phyloP scores from a whole-genome alignment of 2,329 filamentous ascomycete genomes.

The Didymella keratinophila region DNA sequence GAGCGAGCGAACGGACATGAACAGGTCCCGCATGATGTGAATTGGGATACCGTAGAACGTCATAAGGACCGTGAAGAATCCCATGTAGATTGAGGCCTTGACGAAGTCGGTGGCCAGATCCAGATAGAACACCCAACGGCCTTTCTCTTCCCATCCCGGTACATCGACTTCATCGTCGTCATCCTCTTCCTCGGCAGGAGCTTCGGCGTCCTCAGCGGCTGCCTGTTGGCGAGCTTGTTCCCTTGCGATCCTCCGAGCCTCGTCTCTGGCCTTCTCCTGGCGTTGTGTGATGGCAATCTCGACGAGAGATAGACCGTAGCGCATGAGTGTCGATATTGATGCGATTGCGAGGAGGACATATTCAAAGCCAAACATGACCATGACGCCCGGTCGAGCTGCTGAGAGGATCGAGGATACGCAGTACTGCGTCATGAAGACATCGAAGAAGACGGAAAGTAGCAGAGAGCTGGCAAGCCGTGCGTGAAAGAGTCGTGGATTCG shows the following conservation, averaged over 20 bases:
- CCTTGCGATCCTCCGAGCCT: slow-evolving; percentile 50
- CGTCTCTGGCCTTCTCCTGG: slow-evolving; percentile 72
- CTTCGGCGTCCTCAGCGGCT: slow-evolving; percentile 50
- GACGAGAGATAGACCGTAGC: slow-evolving; percentile 79
- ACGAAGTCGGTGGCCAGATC: slow-evolving; percentile 89
- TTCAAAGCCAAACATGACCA: slow-evolving; percentile 99
- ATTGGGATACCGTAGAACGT: slow-evolving; percentile 95
- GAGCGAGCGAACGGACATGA: slow-evolving; percentile 92
- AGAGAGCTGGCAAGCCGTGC: slow-evolving; percentile 80
- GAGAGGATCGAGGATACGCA: slow-evolving; percentile 83
- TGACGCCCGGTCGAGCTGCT: slow-evolving; percentile 94
- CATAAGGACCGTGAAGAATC: slow-evolving; percentile 92
- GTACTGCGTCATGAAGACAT: slow-evolving; percentile 81
- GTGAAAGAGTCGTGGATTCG: slow-evolving; percentile 89
- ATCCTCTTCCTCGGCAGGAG: slow-evolving; percentile 63
- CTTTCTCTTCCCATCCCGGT: slow-evolving; percentile 95
- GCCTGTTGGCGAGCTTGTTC: slow-evolving; percentile 74
- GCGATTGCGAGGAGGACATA: slow-evolving; percentile 86
- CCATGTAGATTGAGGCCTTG: slow-evolving; percentile 86
- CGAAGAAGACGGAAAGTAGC: slow-evolving; percentile 78
- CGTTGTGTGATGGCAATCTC: slow-evolving; percentile 78
- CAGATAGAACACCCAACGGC: slow-evolving; percentile 87
- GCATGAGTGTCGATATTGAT: slow-evolving; percentile 78
- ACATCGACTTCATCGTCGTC: slow-evolving; percentile 94
- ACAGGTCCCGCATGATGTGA: slow-evolving; percentile 94